A percentile compares a stretch with the other conserved stretches of the same genome.
Evolutionary conservation across 176 grass and related monocot species (phyloP).

Genomic region (Avena insularis): DNA sequence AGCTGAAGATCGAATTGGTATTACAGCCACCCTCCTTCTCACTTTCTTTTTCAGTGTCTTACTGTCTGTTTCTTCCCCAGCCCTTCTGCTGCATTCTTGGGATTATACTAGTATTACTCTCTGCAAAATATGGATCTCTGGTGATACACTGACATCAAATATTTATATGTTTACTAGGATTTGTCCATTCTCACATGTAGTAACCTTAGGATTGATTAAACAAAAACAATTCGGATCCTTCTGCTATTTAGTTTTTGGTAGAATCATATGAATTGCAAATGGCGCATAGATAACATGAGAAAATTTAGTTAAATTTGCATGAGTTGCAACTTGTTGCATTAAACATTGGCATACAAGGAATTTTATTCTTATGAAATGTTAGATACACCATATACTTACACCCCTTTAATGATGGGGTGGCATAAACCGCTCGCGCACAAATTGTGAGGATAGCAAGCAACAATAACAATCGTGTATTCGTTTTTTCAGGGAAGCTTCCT

Average conservation of each 20-base stretch:
- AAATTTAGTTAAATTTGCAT: background rate
- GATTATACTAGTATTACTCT: conserved; percentile 10
- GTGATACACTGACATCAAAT: background rate
- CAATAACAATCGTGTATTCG: too few relatives aligned
- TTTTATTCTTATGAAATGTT: background rate
- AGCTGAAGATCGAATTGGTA: conserved; percentile 19
- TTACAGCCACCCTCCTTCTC: background rate
- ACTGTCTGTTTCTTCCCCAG: background rate
- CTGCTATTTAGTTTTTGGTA: background rate
- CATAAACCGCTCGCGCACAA: too few relatives aligned
- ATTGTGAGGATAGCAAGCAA: too few relatives aligned
- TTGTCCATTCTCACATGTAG: background rate
- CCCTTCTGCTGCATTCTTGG: conserved; percentile 14
- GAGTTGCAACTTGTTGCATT: background rate
- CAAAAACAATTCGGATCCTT: conserved; percentile 6
- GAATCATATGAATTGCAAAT: background rate
- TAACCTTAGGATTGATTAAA: conserved; percentile 22
- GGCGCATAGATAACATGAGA: background rate
- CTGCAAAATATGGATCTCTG: background rate
- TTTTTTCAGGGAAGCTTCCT: too few relatives aligned
- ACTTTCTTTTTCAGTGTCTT: conserved; percentile 20
- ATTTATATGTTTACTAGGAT: background rate
- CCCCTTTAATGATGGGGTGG: background rate
- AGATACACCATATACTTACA: conserved; percentile 8
- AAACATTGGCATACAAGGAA: background rate